phyloP scores from a whole-genome alignment of 441 rosid species.

The Populus hybrid region DNA sequence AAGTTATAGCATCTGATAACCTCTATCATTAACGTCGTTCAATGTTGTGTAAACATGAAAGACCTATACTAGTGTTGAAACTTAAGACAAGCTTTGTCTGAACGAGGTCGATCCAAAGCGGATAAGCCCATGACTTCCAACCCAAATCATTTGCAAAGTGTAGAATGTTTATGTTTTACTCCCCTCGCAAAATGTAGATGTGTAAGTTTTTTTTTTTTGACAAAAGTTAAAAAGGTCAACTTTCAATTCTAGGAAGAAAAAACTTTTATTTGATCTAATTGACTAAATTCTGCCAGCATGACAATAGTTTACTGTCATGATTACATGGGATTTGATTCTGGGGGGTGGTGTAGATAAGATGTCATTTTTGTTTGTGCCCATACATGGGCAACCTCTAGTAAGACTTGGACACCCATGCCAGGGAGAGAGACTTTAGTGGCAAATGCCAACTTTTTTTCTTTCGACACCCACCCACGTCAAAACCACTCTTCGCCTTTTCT shows the following conservation, averaged over 20 bases:
- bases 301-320: not conserved
- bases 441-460: not conserved
- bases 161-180: not conserved
- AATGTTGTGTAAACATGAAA: not conserved
- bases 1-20: too few relatives aligned
- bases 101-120: not conserved
- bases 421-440: not conserved
- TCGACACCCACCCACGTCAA: conserved; percentile 6
- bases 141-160: not conserved
- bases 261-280: not conserved
- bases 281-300: not conserved
- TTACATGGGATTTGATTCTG: not conserved
- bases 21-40: too few relatives aligned
- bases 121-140: not conserved
- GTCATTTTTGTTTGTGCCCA: conserved; percentile 16
- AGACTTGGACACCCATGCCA: not conserved
- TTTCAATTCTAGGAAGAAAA: not conserved
- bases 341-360: conserved; percentile 9
- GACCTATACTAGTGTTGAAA: too few relatives aligned
- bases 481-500: not conserved
- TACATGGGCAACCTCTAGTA: not conserved
- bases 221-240: not conserved
- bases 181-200: not conserved
- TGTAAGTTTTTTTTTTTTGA: not conserved
- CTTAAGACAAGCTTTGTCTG: too few relatives aligned